Percentiles rank a stretch among this genome's conserved stretches.
Evolutionary conservation across 257 asterid species (phyloP).

Genomic region (Fraxinus quadrangulata): DNA sequence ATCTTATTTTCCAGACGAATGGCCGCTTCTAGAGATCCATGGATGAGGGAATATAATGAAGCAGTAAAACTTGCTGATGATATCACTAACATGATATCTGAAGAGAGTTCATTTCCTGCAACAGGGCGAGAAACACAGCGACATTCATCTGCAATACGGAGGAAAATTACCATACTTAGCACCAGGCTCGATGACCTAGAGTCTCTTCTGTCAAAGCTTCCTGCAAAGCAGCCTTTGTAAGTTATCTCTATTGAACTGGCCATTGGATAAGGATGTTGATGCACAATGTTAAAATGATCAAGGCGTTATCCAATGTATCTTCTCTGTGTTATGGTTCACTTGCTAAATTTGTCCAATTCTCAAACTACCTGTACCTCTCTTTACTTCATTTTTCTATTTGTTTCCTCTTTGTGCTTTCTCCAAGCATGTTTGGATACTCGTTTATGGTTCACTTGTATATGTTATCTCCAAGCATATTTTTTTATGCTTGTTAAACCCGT

Average conservation of each 20-base stretch:
- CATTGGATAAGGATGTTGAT: neutral
- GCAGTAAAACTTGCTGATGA: constrained; percentile 86
- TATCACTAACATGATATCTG: constrained; percentile 78
- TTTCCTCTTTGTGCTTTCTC: no score
- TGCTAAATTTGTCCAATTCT: no score
- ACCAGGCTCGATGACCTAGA: constrained; percentile 79
- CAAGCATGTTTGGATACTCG: no score
- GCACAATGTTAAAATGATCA: no score
- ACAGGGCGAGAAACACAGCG: constrained; percentile 84
- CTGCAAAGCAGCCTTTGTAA: constrained; percentile 70
- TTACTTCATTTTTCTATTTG: no score
- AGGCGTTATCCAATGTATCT: no score
- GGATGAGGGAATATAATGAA: constrained; percentile 96
- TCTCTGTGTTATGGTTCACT: no score
- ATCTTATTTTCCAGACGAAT: constrained; percentile 36
- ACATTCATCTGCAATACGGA: constrained; percentile 76
- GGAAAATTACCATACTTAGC: constrained; percentile 86
- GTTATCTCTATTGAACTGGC: constrained; percentile 27
- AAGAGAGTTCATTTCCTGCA: constrained; percentile 64
- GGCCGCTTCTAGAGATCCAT: constrained; percentile 78
- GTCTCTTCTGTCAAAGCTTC: constrained; percentile 57
- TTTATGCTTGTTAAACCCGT: constrained; percentile 36
- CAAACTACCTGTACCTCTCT: no score
- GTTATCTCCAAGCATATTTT: constrained; percentile 17
- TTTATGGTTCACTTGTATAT: no score